Evolutionary conservation across 2,329 filamentous ascomycete genomes (phyloP).

Genomic region (Beauveria scarabaeidicola): DNA sequence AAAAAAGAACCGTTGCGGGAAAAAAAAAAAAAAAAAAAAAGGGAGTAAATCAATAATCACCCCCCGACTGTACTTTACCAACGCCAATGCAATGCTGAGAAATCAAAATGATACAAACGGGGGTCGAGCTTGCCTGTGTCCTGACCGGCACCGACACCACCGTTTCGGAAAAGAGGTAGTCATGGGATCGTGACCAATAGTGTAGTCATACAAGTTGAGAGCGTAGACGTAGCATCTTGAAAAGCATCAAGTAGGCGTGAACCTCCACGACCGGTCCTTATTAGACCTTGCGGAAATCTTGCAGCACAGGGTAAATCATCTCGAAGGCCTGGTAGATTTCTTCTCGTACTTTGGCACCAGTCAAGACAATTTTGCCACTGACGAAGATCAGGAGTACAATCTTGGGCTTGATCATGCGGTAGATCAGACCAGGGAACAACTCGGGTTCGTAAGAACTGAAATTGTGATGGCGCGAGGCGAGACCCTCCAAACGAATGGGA

Average conservation of each 20-base stretch:
- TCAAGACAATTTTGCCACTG: conserved; percentile 95
- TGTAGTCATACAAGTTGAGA: conserved; percentile 34
- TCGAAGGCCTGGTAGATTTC: conserved; percentile 97
- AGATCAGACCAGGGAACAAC: conserved; percentile 97
- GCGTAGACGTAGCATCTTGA: background rate
- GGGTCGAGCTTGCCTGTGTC: conserved; percentile 16
- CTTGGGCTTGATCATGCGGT: conserved; percentile 99
- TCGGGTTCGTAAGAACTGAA: conserved; percentile 99
- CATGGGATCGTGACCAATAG: conserved; percentile 39
- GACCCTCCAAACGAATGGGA: conserved; percentile 89
- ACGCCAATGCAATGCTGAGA: conserved; percentile 52
- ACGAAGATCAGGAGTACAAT: conserved; percentile 97
- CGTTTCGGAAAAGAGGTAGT: conserved; percentile 23
- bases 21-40: conserved; percentile 18
- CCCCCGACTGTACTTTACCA: conserved; percentile 29
- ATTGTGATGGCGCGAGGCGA: conserved; percentile 96
- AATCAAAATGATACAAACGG: conserved; percentile 32
- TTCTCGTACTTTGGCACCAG: conserved; percentile 93
- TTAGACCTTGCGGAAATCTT: conserved; percentile 56
- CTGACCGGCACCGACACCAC: conserved; percentile 16
- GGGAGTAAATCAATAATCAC: conserved; percentile 21
- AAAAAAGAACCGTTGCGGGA: conserved; percentile 21
- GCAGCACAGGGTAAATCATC: conserved; percentile 93
- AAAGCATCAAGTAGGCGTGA: background rate
- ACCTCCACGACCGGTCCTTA: conserved; percentile 23